These are phyloP conservation scores for Aspergillus sp. DNA, from an alignment of 2,329 filamentous ascomycete species.

Conservation along the genomic window DNA sequence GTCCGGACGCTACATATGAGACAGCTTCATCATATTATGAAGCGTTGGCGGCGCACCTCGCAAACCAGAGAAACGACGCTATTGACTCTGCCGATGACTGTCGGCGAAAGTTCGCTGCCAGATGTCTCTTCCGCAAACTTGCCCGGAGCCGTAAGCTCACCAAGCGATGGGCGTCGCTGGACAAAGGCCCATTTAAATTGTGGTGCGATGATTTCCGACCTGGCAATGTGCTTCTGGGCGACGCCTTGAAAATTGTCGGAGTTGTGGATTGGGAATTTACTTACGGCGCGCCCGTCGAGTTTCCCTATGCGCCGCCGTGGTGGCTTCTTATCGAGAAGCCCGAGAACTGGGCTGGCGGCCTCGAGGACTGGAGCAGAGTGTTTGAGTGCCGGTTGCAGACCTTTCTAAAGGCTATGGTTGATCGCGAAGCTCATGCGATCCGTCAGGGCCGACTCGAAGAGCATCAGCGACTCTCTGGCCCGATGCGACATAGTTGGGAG, in stretches of 20 bases:
- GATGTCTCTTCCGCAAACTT: conserved; percentile 19
- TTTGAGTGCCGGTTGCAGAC: conserved; percentile 16
- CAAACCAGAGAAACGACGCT: conserved; percentile 40
- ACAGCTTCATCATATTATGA: conserved; percentile 37
- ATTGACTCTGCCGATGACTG: conserved; percentile 26
- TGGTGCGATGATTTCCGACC: conserved; percentile 23
- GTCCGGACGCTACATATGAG: conserved; percentile 19
- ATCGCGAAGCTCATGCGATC: conserved; percentile 14
- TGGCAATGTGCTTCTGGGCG: conserved; percentile 15
- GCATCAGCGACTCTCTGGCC: conserved; percentile 15
- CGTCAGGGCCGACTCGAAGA: conserved; percentile 4
- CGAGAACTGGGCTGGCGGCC: conserved; percentile 20
- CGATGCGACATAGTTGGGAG: conserved; percentile 13
- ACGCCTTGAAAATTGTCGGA: conserved; percentile 9
- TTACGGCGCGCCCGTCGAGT: conserved; percentile 18
- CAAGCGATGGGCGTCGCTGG: conserved; percentile 14
- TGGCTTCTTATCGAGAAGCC: conserved; percentile 23
- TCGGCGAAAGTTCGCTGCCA: no score
- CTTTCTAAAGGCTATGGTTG: conserved; percentile 13
- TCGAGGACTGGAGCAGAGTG: conserved; percentile 16
- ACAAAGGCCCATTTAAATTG: conserved; percentile 22
- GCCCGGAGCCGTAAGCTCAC: conserved; percentile 10
- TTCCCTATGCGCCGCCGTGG: conserved; percentile 17
- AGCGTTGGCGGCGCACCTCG: conserved; percentile 38
- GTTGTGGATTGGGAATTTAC: conserved; percentile 23